Evolutionary conservation across 2,329 filamentous ascomycete genomes (phyloP), one percentile per base, ranked within the genome.

Genomic region (Curvularia sp.): DNA sequence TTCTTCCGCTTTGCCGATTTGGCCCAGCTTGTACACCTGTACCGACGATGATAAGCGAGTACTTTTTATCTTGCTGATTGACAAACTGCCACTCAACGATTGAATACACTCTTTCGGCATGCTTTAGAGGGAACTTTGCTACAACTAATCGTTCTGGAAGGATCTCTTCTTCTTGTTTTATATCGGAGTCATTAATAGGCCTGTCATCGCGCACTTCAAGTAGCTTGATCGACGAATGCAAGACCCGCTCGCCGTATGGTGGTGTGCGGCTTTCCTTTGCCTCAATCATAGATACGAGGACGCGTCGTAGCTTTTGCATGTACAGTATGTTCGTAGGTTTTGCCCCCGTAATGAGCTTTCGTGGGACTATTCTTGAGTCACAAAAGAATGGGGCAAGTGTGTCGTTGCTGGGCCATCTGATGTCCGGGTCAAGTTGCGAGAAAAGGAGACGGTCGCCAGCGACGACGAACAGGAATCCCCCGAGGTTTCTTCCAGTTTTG

Each of bases 41-140:
- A 3, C 84, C 81, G 10, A 90, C 82, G 13, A 91, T 80, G 30
- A 92, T 79, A 68, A 87, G 89, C 1, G 84, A 81, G 74, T 88
- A 89, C 0, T 77, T 81, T 54, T 83, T 85, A n/a, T 80, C 80
- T 4, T 65, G 58, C 36, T 85, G 81, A 54, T 85, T 84, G 30
- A 79, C 76, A 60, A 85, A 86, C 5, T 80, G 73, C 90, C 90
- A 93, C 60, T 91, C 87, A 1, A 83, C 74, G 7, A 93, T 73
- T 1, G 84, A 81, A 42, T 85, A 80, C 1, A 93, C 83, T 38
- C 81, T 81, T 61, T 90, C 87, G 0, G 84, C 83, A 0, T 75
- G 62, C 43, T 84, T 81, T 15, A 92, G 78, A 3, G 83, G 83
- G 15, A 80, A 81, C 28, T 88, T 83, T 55, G 83, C 84, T 1